A percentile compares a stretch with the other conserved stretches of the same genome.
Evolutionary conservation across 352 stramenopile species (phyloP).

Genomic region (Plasmopara halstedii): DNA sequence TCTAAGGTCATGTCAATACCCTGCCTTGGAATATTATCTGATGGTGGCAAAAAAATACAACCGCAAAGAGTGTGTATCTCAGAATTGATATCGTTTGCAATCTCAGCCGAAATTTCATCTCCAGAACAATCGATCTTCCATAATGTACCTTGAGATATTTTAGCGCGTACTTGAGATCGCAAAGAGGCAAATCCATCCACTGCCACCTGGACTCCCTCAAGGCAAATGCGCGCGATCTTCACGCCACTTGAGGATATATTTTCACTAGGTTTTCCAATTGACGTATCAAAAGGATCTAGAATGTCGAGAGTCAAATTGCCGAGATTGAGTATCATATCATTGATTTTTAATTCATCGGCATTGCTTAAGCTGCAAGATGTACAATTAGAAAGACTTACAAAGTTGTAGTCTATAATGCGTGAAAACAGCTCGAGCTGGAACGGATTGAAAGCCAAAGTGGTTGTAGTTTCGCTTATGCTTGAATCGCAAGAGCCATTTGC

Average conservation of each 20-base stretch:
- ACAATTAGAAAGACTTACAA: constrained; percentile 18
- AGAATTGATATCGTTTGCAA: constrained; percentile 2
- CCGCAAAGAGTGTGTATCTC: constrained; percentile 16
- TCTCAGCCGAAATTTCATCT: neutral
- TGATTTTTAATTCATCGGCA: constrained; percentile 37
- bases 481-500: neutral
- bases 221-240: constrained; percentile 30
- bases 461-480: neutral
- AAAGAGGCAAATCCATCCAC: constrained; percentile 41
- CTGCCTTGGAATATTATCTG: constrained; percentile 9
- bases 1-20: constrained; percentile 46
- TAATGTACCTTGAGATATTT: constrained; percentile 28
- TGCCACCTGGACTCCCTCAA: constrained; percentile 31
- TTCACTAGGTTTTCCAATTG: neutral
- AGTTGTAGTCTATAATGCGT: constrained; percentile 61
- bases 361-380: neutral
- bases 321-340: constrained; percentile 36
- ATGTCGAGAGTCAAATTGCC: constrained; percentile 38
- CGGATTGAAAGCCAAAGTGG: constrained; percentile 34
- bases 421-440: constrained; percentile 55
- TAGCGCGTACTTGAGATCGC: constrained; percentile 41
- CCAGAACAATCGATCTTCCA: constrained; percentile 41
- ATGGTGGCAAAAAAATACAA: constrained; percentile 10
- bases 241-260: constrained; percentile 8
- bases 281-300: constrained; percentile 14